Conservation (phyloP, 2,329 filamentous ascomycete genomes). For the Blastomyces parvus region DNA sequence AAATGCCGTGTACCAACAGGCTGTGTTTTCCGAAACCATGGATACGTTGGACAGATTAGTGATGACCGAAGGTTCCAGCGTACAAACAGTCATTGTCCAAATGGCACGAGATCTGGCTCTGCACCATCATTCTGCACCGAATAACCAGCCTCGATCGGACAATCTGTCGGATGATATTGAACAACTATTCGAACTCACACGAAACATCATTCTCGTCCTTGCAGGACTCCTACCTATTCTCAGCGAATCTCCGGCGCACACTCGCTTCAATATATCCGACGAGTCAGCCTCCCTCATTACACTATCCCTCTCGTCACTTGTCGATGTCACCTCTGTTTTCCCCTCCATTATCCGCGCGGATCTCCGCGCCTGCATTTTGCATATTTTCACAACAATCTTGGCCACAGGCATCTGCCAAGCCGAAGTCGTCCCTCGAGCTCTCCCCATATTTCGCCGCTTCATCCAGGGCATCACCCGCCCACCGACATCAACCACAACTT, state of each 20-base stretch:
- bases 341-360: constrained; percentile 94
- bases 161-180: constrained; percentile 94
- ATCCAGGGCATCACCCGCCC: constrained; percentile 58
- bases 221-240: constrained; percentile 75
- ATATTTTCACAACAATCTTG: constrained; percentile 90
- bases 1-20: constrained; percentile 90
- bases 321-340: constrained; percentile 91
- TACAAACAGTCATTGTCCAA: constrained; percentile 87
- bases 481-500: constrained; percentile 18
- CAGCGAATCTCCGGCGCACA: constrained; percentile 46
- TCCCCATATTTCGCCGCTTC: constrained; percentile 88
- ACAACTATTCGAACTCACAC: constrained; percentile 90
- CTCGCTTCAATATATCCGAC: constrained; percentile 71
- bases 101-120: constrained; percentile 86
- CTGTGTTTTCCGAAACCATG: constrained; percentile 95
- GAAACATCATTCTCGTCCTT: constrained; percentile 89
- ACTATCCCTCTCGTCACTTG: constrained; percentile 73
- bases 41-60: constrained; percentile 87
- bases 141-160: constrained; percentile 55
- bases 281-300: constrained; percentile 74
- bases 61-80: constrained; percentile 77
- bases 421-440: constrained; percentile 75
- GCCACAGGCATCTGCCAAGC: constrained; percentile 80
- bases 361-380: constrained; percentile 88
- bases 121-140: constrained; percentile 78